Percentiles rank a stretch among this genome's conserved stretches.
Conservation (phyloP, 208 protist genomes). For the Phytomonas francai region DNA sequence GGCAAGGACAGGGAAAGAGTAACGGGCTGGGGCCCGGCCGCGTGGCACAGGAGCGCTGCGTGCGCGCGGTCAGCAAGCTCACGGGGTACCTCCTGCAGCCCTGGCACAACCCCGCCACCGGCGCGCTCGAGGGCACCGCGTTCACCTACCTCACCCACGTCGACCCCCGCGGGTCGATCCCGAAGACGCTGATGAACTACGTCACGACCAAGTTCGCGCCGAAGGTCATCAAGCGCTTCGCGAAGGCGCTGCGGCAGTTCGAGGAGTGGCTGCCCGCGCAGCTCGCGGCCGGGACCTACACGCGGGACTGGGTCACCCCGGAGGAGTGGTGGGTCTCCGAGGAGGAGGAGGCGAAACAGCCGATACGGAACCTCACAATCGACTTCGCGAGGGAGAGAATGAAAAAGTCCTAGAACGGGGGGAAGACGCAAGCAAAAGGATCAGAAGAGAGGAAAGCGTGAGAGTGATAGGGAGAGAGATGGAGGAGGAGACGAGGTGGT, state of each 20-base stretch:
- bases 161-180: slow-evolving; percentile 83
- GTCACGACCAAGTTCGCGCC: slow-evolving; percentile 74
- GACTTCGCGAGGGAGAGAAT: slow-evolving; percentile 43
- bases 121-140: slow-evolving; percentile 30
- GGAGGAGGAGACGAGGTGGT: no score
- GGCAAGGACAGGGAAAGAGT: not conserved
- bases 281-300: slow-evolving; percentile 39
- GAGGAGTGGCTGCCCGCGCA: slow-evolving; percentile 52
- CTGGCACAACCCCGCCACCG: slow-evolving; percentile 34
- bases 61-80: slow-evolving; percentile 68
- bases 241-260: slow-evolving; percentile 44
- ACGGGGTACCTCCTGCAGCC: slow-evolving; percentile 83
- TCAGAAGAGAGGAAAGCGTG: no score
- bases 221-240: slow-evolving; percentile 48
- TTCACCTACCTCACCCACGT: slow-evolving; percentile 83
- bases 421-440: not conserved
- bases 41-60: slow-evolving; percentile 13
- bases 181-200: slow-evolving; percentile 65
- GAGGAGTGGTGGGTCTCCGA: slow-evolving; percentile 35
- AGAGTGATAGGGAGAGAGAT: no score
- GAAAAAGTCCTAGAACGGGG: slow-evolving; percentile 14
- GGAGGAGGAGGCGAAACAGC: slow-evolving; percentile 16
- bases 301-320: slow-evolving; percentile 39
- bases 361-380: slow-evolving; percentile 41
- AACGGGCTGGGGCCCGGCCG: no score